Conservation (phyloP, 2,329 filamentous ascomycete genomes). For the Aspergillus melleus region DNA sequence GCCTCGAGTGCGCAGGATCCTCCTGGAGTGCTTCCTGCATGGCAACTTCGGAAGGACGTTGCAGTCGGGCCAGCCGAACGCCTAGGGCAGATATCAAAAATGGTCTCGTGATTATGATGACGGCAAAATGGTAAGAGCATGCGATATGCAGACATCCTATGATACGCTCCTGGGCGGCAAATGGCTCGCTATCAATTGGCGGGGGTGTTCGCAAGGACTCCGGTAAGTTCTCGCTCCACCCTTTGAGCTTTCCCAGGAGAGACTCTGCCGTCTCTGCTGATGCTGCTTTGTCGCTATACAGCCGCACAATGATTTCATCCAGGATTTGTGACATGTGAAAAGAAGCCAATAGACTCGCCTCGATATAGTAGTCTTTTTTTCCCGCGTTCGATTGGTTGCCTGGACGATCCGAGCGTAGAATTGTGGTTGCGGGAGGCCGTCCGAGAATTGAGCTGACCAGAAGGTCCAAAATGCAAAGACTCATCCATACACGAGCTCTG, state of each 20-base stretch:
- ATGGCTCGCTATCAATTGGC: conserved; percentile 17
- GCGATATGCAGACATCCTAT: conserved; percentile 57
- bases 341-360: conserved; percentile 40
- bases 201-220: conserved; percentile 27
- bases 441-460: conserved; percentile 52
- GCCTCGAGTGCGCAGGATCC: conserved; percentile 31
- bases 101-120: conserved; percentile 58
- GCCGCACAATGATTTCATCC: conserved; percentile 44
- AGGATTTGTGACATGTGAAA: conserved; percentile 47
- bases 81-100: conserved; percentile 55
- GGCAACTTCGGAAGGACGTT: conserved; percentile 23
- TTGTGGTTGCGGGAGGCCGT: conserved; percentile 39
- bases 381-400: conserved; percentile 21
- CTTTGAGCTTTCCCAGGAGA: conserved; percentile 45
- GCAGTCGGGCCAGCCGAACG: conserved; percentile 31
- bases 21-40: conserved; percentile 21
- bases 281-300: conserved; percentile 43
- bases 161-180: conserved; percentile 34
- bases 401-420: conserved; percentile 23
- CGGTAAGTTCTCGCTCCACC: conserved; percentile 50
- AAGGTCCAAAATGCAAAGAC: conserved; percentile 50
- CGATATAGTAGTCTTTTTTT: conserved; percentile 20
- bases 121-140: conserved; percentile 60
- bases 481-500: conserved; percentile 49
- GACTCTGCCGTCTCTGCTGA: conserved; percentile 39